Evolutionary conservation across 352 stramenopile species (phyloP).

Genomic region (Globisporangium yorkense): DNA sequence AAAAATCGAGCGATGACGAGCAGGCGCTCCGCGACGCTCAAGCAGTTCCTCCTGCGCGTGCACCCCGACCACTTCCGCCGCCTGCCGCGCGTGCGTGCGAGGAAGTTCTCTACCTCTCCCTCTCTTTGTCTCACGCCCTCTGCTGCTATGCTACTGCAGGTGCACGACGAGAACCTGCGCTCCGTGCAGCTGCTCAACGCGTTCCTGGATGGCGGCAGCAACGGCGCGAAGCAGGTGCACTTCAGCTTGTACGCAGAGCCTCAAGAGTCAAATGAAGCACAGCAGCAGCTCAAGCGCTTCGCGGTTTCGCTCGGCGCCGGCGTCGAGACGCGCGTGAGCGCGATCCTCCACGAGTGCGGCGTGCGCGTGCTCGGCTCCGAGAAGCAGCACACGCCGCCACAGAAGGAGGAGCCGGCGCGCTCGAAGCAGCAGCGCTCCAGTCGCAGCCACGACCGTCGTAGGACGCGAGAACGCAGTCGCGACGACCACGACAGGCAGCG

Average conservation of each 20-base stretch:
- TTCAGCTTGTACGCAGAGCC: constrained; percentile 26
- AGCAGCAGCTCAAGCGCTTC: constrained; percentile 39
- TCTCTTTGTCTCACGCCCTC: not conserved
- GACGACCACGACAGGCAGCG: constrained; percentile 4
- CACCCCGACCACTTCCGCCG: constrained; percentile 63
- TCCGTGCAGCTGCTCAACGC: constrained; percentile 70
- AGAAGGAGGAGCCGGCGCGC: not conserved
- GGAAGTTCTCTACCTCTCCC: no score
- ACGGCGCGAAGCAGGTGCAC: constrained; percentile 16
- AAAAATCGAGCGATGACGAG: constrained; percentile 15
- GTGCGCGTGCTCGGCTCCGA: constrained; percentile 20
- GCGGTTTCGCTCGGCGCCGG: constrained; percentile 31
- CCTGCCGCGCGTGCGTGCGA: constrained; percentile 24
- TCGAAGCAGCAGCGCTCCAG: not conserved
- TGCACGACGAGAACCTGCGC: constrained; percentile 64
- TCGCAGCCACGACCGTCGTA: not conserved
- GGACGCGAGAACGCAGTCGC: constrained; percentile 3
- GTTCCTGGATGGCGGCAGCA: constrained; percentile 35
- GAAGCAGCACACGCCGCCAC: not conserved
- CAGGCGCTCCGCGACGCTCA: constrained; percentile 47
- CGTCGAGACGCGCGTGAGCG: constrained; percentile 43
- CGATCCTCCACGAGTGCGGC: constrained; percentile 46
- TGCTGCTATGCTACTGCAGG: constrained; percentile 11
- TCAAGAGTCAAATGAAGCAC: not conserved
- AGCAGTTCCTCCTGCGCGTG: constrained; percentile 69